These are phyloP conservation scores for Periconia sp. DNA, from an alignment of 2,329 filamentous ascomycete species.

Conservation along the genomic window DNA sequence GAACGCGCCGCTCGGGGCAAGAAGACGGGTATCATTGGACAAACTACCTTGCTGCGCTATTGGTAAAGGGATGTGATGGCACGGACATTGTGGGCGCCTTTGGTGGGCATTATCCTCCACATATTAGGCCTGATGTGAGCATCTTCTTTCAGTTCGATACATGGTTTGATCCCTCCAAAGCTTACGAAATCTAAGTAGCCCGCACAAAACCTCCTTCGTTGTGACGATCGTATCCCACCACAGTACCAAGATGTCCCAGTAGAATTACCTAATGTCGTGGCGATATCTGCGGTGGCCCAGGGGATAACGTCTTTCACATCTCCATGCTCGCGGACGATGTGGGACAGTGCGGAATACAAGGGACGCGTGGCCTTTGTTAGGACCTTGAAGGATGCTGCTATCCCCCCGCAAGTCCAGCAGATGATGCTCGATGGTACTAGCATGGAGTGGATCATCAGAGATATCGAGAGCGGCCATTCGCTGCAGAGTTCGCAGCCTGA, in stretches of 20 bases:
- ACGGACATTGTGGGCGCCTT: slow-evolving; percentile 17
- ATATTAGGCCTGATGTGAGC: slow-evolving; percentile 25
- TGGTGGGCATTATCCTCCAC: slow-evolving; percentile 22
- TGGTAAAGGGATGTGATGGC: slow-evolving; percentile 20
- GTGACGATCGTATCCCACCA: slow-evolving; percentile 23
- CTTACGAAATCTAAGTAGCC: slow-evolving; percentile 3
- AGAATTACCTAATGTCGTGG: slow-evolving; percentile 15
- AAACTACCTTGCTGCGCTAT: slow-evolving; percentile 17
- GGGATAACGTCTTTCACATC: slow-evolving; percentile 24
- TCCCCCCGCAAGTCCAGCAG: slow-evolving; percentile 36
- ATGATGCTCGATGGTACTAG: slow-evolving; percentile 29
- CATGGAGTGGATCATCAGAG: slow-evolving; percentile 33
- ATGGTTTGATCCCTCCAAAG: neutral
- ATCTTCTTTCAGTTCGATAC: slow-evolving; percentile 1
- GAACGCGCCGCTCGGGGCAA: slow-evolving; percentile 20
- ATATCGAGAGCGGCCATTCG: slow-evolving; percentile 42
- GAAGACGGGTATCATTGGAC: slow-evolving; percentile 24
- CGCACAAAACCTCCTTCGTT: slow-evolving; percentile 22
- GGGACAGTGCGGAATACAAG: slow-evolving; percentile 20
- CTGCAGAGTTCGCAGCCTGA: slow-evolving; percentile 47
- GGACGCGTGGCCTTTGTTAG: slow-evolving; percentile 21
- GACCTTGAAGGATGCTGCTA: slow-evolving; percentile 29
- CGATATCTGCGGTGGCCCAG: slow-evolving; percentile 22
- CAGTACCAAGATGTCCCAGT: slow-evolving; percentile 20
- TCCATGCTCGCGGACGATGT: slow-evolving; percentile 18